phyloP scores from a whole-genome alignment of 148 eudicot genomes.

The Rhododendron griersonianum region DNA sequence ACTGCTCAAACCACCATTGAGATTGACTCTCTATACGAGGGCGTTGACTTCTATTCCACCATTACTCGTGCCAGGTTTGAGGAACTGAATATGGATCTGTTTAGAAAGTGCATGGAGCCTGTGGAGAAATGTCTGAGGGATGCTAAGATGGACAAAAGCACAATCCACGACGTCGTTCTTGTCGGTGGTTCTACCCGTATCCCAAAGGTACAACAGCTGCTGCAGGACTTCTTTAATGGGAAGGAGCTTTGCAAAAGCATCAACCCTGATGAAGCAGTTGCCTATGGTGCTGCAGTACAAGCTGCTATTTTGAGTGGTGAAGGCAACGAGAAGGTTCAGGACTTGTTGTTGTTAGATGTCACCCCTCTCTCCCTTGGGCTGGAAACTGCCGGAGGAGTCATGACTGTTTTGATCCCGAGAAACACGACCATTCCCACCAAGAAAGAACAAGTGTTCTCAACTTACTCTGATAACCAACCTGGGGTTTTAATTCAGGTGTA shows the following conservation, averaged over 20 bases:
- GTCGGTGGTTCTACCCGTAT: constrained; percentile 10
- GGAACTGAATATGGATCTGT: constrained; percentile 7
- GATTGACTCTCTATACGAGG: constrained; percentile 7
- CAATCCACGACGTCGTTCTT: neutral
- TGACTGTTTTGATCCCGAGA: constrained; percentile 7
- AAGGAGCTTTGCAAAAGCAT: constrained; percentile 16
- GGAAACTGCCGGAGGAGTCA: constrained; percentile 8
- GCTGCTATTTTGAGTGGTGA: constrained; percentile 8
- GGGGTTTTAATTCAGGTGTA: constrained; percentile 14
- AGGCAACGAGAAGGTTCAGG: constrained; percentile 15
- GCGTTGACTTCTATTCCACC: constrained; percentile 10
- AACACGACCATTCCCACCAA: constrained; percentile 14
- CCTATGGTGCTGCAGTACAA: constrained; percentile 7
- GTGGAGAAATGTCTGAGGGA: constrained; percentile 13
- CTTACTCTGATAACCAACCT: constrained; percentile 14
- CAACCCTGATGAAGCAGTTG: constrained; percentile 14
- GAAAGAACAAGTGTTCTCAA: constrained; percentile 11
- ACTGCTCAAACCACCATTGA: constrained; percentile 6
- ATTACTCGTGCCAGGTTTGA: constrained; percentile 6
- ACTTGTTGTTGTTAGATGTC: constrained; percentile 10
- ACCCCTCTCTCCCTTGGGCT: constrained; percentile 7
- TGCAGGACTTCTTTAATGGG: constrained; percentile 12
- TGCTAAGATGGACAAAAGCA: constrained; percentile 8
- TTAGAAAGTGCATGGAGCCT: constrained; percentile 10
- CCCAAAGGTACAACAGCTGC: constrained; percentile 9